phyloP scores from a whole-genome alignment of 352 stramenopile genomes.

The Pythium guiyangense region DNA sequence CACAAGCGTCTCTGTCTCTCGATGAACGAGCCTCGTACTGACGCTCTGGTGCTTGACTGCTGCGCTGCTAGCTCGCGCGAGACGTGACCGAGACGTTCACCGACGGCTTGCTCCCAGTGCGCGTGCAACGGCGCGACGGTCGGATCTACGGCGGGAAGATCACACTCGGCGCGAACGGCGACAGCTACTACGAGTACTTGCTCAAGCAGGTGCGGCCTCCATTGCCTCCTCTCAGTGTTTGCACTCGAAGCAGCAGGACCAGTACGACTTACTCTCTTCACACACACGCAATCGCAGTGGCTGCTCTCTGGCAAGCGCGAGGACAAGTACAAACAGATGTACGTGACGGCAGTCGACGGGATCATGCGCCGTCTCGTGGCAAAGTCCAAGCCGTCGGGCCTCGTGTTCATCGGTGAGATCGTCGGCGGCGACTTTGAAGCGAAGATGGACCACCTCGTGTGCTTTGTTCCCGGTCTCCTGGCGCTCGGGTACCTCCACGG shows the following conservation, averaged over 20 bases:
- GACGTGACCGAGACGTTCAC: conserved; percentile 51
- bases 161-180: conserved; percentile 65
- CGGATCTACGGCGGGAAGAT: conserved; percentile 45
- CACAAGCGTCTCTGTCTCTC: too few species aligned
- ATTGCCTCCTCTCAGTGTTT: background rate
- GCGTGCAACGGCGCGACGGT: conserved; percentile 37
- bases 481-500: conserved; percentile 74
- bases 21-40: background rate
- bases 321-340: conserved; percentile 62
- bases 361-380: conserved; percentile 53
- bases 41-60: background rate
- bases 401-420: conserved; percentile 68
- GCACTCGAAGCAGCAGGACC: background rate
- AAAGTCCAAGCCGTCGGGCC: conserved; percentile 51
- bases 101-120: conserved; percentile 47
- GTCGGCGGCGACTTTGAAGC: conserved; percentile 41
- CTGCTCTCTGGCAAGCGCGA: conserved; percentile 68
- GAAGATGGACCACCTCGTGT: conserved; percentile 90
- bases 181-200: conserved; percentile 87
- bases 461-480: conserved; percentile 88
- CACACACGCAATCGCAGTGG: conserved; percentile 27
- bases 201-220: conserved; percentile 58
- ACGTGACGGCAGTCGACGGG: conserved; percentile 56
- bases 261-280: background rate
- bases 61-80: conserved; percentile 28